Percentiles rank a stretch among this genome's conserved stretches.
These are phyloP conservation scores for Citrus sp. DNA, from an alignment of 345 rosid genomes.

Conservation along the genomic window DNA sequence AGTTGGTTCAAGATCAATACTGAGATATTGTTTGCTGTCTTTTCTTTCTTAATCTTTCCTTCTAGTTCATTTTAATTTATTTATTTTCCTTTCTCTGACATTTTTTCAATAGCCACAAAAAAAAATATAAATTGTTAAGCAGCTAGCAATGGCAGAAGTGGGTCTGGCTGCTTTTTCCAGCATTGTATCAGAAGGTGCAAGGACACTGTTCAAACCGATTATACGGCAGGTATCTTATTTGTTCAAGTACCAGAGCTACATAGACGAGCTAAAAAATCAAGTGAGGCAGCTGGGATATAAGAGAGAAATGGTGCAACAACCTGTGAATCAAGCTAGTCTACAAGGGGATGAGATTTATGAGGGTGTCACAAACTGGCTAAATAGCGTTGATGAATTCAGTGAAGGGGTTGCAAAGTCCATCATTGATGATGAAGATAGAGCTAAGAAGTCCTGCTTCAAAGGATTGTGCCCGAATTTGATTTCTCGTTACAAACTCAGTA, in stretches of 20 bases:
- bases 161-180: no score
- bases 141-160: no score
- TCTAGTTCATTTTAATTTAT: no score
- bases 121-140: no score
- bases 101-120: no score
- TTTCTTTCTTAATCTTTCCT: no score
- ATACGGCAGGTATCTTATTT: neutral
- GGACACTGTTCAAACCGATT: neutral
- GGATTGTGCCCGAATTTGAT: neutral
- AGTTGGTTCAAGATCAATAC: no score
- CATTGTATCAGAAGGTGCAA: neutral
- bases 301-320: neutral
- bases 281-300: neutral
- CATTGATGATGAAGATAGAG: neutral
- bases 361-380: neutral
- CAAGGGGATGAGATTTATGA: neutral
- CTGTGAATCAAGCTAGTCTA: neutral
- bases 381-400: neutral
- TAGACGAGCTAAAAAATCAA: neutral
- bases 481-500: neutral
- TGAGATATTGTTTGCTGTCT: no score
- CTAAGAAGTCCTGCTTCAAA: neutral
- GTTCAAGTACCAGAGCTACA: neutral
- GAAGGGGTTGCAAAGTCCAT: neutral
- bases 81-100: no score